phyloP scores from a whole-genome alignment of 768 basidiomycete genomes.

The Tricholoma furcatifolium region DNA sequence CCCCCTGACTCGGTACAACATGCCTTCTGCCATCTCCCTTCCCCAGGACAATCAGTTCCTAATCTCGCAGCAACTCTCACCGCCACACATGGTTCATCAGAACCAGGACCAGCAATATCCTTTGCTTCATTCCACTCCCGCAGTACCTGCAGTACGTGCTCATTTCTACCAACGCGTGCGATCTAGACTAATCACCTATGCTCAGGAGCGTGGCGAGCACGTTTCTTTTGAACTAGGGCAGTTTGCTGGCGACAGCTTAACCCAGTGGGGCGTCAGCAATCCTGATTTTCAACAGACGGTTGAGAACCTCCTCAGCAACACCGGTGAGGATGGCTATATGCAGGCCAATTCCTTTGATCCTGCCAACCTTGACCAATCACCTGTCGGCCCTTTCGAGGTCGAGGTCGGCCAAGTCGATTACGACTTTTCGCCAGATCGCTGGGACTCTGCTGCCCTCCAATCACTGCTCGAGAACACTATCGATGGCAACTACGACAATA shows the following conservation, averaged over 20 bases:
- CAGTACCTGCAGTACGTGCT: not conserved
- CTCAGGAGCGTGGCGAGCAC: conserved; percentile 6
- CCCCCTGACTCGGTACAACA: conserved; percentile 1
- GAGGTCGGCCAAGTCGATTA: conserved; percentile 13
- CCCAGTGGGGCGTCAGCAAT: conserved; percentile 6
- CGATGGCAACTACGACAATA: conserved; percentile 3
- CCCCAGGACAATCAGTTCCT: not conserved
- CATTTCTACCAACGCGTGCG: not conserved
- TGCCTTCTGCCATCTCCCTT: not conserved
- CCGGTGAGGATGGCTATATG: conserved; percentile 12
- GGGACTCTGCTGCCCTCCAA: conserved; percentile 2
- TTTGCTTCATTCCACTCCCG: not conserved
- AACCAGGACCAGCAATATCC: conserved; percentile 9
- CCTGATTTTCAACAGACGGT: conserved; percentile 13
- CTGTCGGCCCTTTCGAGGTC: conserved; percentile 15
- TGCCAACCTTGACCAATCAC: not conserved
- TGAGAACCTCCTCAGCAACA: conserved; percentile 13
- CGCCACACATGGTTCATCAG: not conserved
- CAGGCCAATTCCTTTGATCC: conserved; percentile 10
- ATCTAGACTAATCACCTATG: not conserved
- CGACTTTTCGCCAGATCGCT: conserved; percentile 8
- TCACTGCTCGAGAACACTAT: conserved; percentile 3
- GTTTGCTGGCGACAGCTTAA: conserved; percentile 11
- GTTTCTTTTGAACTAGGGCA: conserved; percentile 11
- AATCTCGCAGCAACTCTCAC: conserved; percentile 1